Evolutionary conservation across 331 rosid genomes (phyloP).

Genomic region (Arachis monticola): DNA sequence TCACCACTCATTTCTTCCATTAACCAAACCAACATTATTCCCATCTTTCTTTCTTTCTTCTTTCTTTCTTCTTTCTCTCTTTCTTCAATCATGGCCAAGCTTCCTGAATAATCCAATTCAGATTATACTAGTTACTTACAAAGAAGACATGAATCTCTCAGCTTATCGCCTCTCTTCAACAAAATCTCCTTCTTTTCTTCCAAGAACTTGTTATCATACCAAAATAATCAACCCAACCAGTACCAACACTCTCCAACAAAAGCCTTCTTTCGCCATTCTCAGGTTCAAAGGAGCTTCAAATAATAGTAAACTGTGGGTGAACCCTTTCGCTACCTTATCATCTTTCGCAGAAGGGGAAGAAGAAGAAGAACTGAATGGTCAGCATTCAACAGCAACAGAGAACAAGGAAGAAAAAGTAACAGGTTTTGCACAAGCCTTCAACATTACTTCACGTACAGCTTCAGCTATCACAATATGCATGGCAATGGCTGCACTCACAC

Average conservation of each 20-base stretch:
- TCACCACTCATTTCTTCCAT: constrained; percentile 61
- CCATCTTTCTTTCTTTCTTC: constrained; percentile 33
- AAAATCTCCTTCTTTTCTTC: constrained; percentile 46
- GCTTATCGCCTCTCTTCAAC: constrained; percentile 61
- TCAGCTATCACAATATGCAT: constrained; percentile 68
- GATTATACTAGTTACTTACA: constrained; percentile 26
- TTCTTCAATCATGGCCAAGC: constrained; percentile 60
- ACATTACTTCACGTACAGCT: constrained; percentile 68
- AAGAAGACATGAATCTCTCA: constrained; percentile 59
- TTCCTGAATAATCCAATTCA: constrained; percentile 53
- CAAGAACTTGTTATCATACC: constrained; percentile 39
- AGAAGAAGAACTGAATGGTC: constrained; percentile 35
- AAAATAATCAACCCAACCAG: constrained; percentile 42
- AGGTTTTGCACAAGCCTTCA: constrained; percentile 77
- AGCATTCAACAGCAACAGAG: background rate
- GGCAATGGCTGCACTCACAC: constrained; percentile 64
- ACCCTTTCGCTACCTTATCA: constrained; percentile 72
- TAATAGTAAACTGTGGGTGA: no score
- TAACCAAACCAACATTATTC: constrained; percentile 40
- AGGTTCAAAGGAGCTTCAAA: constrained; percentile 34
- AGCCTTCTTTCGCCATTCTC: constrained; percentile 31
- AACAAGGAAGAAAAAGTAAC: constrained; percentile 28
- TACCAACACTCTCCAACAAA: constrained; percentile 13
- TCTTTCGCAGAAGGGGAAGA: constrained; percentile 83
- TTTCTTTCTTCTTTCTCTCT: constrained; percentile 43